Evolutionary conservation across 2,329 filamentous ascomycete genomes (phyloP).

Genomic region (Diaporthe australafricana): DNA sequence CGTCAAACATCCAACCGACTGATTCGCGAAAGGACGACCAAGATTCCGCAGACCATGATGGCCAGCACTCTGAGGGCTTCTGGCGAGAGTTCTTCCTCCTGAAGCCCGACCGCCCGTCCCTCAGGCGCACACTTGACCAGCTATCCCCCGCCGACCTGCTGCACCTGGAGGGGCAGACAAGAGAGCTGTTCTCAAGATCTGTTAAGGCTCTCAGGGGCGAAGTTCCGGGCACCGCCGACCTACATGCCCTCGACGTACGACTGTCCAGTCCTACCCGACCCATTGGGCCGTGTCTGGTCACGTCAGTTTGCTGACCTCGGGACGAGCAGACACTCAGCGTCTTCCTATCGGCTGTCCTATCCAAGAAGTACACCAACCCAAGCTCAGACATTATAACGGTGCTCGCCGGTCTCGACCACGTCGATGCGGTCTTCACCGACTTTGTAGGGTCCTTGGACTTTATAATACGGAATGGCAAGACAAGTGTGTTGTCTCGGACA

Average conservation of each 20-base stretch:
- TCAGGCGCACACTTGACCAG: conserved; percentile 77
- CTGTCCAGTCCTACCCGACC: neutral
- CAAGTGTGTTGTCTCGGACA: conserved; percentile 56
- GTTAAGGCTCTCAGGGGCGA: conserved; percentile 74
- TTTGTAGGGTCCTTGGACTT: conserved; percentile 86
- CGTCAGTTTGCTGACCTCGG: conserved; percentile 47
- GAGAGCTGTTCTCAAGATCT: conserved; percentile 81
- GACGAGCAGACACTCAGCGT: conserved; percentile 82
- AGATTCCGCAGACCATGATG: conserved; percentile 69
- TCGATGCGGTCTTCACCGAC: conserved; percentile 88
- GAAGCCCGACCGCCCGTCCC: conserved; percentile 77
- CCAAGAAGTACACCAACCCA: conserved; percentile 93
- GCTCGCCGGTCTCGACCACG: conserved; percentile 87
- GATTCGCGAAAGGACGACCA: conserved; percentile 35
- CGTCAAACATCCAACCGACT: conserved; percentile 26
- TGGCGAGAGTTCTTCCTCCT: conserved; percentile 97
- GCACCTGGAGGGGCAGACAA: conserved; percentile 80
- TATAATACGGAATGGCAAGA: conserved; percentile 82
- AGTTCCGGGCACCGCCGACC: conserved; percentile 70
- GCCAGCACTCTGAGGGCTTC: conserved; percentile 86
- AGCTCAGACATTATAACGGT: conserved; percentile 95
- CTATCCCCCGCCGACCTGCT: conserved; percentile 81
- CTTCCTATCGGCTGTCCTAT: conserved; percentile 84
- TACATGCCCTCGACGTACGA: conserved; percentile 85
- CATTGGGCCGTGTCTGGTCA: neutral